Evolutionary conservation across 805 yeast species (phyloP).

Genomic region (Komagataella phaffii): DNA sequence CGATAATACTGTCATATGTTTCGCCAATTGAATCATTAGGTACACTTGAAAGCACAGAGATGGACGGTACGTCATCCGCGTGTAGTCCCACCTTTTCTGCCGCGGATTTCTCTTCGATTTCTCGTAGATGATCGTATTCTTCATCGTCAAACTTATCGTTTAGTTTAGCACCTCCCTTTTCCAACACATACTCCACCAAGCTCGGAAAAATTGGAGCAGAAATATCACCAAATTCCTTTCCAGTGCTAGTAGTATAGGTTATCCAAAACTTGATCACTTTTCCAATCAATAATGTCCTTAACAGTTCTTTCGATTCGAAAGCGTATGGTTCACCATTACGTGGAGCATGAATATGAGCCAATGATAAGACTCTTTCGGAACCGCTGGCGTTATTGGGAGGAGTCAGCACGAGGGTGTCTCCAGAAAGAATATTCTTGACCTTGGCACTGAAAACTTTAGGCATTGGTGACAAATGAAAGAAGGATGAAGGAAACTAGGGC

Average conservation of each 20-base stretch:
- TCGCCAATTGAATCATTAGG: conserved; percentile 19
- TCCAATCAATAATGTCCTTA: conserved; percentile 52
- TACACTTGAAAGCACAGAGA: conserved; percentile 15
- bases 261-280: conserved; percentile 49
- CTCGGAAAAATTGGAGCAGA: conserved; percentile 50
- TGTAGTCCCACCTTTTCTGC: conserved; percentile 43
- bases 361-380: conserved; percentile 48
- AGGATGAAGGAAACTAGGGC: not conserved
- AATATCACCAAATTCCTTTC: conserved; percentile 62
- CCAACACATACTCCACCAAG: conserved; percentile 39
- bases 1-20: conserved; percentile 48
- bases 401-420: conserved; percentile 52
- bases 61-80: conserved; percentile 17
- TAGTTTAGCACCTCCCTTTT: conserved; percentile 48
- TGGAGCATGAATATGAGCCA: conserved; percentile 54
- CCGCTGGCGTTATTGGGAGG: conserved; percentile 31
- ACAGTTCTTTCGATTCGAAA: conserved; percentile 45
- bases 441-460: conserved; percentile 32
- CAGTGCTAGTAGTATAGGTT: conserved; percentile 35
- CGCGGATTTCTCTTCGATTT: conserved; percentile 36
- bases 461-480: conserved; percentile 8
- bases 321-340: conserved; percentile 33
- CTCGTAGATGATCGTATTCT: conserved; percentile 27
- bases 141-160: conserved; percentile 29
- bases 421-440: conserved; percentile 59